Evolutionary conservation across 306 rosid species (phyloP), one percentile per base, ranked within the genome.

Genomic region (Betula pendula): DNA sequence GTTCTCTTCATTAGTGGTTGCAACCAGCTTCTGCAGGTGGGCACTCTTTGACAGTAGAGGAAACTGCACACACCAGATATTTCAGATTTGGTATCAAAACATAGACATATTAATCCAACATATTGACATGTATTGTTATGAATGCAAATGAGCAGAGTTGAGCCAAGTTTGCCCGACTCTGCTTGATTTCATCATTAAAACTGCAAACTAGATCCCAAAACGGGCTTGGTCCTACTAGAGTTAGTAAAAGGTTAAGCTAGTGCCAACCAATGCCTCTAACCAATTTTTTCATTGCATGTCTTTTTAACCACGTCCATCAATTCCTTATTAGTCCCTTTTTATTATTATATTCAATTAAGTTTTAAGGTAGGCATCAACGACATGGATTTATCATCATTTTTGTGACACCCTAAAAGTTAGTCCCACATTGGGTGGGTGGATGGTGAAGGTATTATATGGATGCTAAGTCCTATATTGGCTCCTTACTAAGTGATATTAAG

Each of bases 31-130:
- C 88, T 89, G 97, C 81, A 96, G 75, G 83, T 60, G 87, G 78
- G 89, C 81, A 83, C 99, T 96, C 94, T 89, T 96, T 2, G 97
- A 96, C 60, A 96, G 85, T 72, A 96, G 98, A 81, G 99, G 99
- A 88, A 91, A 96, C 99, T 96, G 66, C 90, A 83, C 90, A 83
- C 42, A 80, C 3, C 66, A 78, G 49, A 75, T 75, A 45, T 38
- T 50, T 55, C 19, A 38, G 27, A 59, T 68, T 87, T 81, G 81
- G 81, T 68, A 73, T 68, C 70, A 63, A 71, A 68, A 56, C 69
- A 75, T 69, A 65, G 69, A 43, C 29, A 73, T 17, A 71, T 51
- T 45, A 27, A 22, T 31, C 66, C 71, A 63, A 47, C 15, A 68
- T 4, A 83, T 10, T 45, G 52, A 52, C 53, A 60, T 40, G 43